These are phyloP conservation scores for Trypanosomatidae sp. DNA, from an alignment of 208 protist genomes.

Conservation along the genomic window DNA sequence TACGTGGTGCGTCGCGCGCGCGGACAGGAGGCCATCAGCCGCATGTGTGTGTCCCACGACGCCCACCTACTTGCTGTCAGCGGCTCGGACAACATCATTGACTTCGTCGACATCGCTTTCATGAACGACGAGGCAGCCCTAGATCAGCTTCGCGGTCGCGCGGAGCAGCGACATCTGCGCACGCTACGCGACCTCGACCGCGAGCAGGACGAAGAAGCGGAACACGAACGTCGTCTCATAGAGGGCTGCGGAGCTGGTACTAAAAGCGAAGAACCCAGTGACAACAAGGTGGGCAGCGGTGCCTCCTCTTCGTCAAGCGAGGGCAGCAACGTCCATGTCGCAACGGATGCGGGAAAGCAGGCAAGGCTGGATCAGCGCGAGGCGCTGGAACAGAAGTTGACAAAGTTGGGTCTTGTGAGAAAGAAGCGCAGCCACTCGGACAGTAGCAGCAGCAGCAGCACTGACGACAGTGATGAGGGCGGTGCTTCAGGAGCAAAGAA, in stretches of 20 bases:
- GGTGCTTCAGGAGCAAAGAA: not conserved
- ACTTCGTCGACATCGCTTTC: constrained; percentile 91
- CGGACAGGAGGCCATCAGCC: constrained; percentile 70
- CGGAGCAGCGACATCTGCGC: constrained; percentile 77
- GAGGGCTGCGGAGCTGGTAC: constrained; percentile 7
- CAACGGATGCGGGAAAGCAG: constrained; percentile 8
- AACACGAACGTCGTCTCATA: constrained; percentile 21
- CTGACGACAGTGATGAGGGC: not conserved
- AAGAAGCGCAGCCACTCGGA: constrained; percentile 4
- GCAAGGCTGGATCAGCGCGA: constrained; percentile 2
- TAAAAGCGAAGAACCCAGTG: not conserved
- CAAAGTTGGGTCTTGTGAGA: constrained; percentile 4
- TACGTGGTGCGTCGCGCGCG: constrained; percentile 49
- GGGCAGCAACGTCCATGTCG: not conserved
- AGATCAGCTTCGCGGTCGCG: constrained; percentile 66
- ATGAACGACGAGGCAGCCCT: constrained; percentile 74
- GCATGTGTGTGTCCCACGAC: constrained; percentile 79
- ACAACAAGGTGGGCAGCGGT: not conserved
- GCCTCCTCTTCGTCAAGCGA: not conserved
- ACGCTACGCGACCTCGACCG: constrained; percentile 68
- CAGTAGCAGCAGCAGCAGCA: constrained; percentile 27
- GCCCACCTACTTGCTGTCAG: constrained; percentile 74
- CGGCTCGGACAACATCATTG: constrained; percentile 79
- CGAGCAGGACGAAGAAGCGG: constrained; percentile 44
- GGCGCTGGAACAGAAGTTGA: constrained; percentile 12